Base-by-base conservation (phyloP, 768 basidiomycete species). In the Mycena vitilis region DNA sequence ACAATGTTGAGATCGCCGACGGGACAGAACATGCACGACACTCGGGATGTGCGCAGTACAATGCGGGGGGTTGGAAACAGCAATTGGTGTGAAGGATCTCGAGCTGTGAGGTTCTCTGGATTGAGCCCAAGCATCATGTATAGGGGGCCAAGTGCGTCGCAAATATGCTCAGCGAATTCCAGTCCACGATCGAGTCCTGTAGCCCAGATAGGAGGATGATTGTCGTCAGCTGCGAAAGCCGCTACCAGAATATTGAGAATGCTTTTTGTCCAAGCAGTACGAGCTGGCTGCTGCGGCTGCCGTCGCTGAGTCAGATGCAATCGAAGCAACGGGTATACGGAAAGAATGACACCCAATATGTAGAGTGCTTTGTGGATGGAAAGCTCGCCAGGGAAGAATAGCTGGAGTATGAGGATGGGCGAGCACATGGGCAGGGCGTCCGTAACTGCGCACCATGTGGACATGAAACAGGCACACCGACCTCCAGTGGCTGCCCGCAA, bases 1-100 rank as follows among this genome's bases (percentile, higher is more conserved):
- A 58, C 25, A 12, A 58, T 58, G 22, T 58, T 58, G n/a, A 40
- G 42, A 25, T 58, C 56, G 18, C 5, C 40, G 10, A 18, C 8
- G 4, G 40, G 56, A 37, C 56, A 58, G 23, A 58, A 58, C 4
- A 44, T 12, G n/a, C 56, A 58, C 38, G 37, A 44, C 7, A 58
- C 4, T 6, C 38, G 37, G 5, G 13, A 13, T 18, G 56, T 44
- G 44, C 56, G 44, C n/a, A 58, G 44, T 5, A 58, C 36, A 15
- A 15, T n/a, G 10, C 38, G 56, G 8, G 11, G 38, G 23, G 37
- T 4, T n/a, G 56, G 56, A 44, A 58, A 42, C 4, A 44, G 9
- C 2, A 23, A 40, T 18, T 23, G 10, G 16, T 38, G 56, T 22
- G 56, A 3, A 13, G 37, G 37, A 7, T 7, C 40, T 4, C 4